phyloP scores from a whole-genome alignment of 345 rosid species.

The Ceriops decandra region DNA sequence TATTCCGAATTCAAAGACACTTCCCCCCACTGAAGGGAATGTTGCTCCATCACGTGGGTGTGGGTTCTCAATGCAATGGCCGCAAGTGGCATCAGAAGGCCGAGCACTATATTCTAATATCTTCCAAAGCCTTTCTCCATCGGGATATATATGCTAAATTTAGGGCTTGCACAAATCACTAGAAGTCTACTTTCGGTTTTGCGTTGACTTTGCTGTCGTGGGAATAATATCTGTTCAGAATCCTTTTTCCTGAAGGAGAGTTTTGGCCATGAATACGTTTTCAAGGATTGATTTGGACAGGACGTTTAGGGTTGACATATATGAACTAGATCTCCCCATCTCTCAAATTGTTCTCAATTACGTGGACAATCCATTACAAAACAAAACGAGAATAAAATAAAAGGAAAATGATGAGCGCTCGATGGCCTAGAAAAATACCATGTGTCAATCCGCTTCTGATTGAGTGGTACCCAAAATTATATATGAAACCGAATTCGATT shows the following conservation, averaged over 20 bases:
- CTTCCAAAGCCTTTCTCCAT: not conserved
- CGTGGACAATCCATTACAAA: too few species aligned
- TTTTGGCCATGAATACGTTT: not conserved
- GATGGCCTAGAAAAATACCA: too few species aligned
- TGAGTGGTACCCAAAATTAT: too few species aligned
- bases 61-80: not conserved
- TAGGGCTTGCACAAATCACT: not conserved
- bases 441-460: too few species aligned
- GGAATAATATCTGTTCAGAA: not conserved
- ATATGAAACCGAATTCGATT: too few species aligned
- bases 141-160: too few species aligned
- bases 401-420: too few species aligned
- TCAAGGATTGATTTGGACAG: not conserved
- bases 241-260: not conserved
- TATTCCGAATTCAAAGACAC: not conserved
- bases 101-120: not conserved
- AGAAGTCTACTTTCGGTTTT: not conserved
- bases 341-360: too few species aligned
- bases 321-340: too few species aligned
- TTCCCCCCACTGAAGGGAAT: not conserved
- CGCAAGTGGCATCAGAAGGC: not conserved
- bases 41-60: not conserved
- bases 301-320: too few species aligned
- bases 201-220: not conserved
- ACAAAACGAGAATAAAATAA: too few species aligned